Conservation (phyloP, 139 green algal species). For the Astrephomene gubernaculifera region DNA sequence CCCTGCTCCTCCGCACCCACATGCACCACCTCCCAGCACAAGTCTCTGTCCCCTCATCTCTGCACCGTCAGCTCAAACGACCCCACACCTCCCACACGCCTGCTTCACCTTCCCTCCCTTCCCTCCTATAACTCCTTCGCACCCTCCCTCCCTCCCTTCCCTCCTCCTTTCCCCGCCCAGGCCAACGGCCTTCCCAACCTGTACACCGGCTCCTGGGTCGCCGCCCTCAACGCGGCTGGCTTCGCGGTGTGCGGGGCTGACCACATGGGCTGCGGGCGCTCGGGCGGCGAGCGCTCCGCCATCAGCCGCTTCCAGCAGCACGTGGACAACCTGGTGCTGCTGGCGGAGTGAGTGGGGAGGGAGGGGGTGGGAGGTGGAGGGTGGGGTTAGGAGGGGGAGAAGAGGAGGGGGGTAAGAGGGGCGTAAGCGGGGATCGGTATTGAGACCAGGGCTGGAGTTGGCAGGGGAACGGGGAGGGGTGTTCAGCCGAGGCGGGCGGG, state of each 20-base stretch:
- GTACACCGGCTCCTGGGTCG: conserved; percentile 78
- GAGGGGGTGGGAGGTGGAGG: not conserved
- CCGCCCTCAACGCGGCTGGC: conserved; percentile 71
- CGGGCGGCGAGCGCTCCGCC: conserved; percentile 63
- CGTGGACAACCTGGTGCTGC: conserved; percentile 72
- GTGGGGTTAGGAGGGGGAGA: not conserved
- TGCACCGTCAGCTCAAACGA: no score
- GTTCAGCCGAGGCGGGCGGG: no score
- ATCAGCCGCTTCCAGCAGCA: conserved; percentile 71
- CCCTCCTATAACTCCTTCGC: not conserved
- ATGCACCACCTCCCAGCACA: no score
- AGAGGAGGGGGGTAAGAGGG: not conserved
- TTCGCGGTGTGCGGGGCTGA: conserved; percentile 76
- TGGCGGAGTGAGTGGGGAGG: conserved; percentile 38
- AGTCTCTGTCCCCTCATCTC: no score
- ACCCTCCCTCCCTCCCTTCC: not conserved
- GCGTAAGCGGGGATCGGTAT: not conserved
- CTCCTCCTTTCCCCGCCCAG: conserved; percentile 2
- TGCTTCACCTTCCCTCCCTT: no score
- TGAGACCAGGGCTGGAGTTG: no score
- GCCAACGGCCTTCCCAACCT: conserved; percentile 43
- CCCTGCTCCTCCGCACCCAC: no score
- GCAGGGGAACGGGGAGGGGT: no score
- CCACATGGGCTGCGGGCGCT: conserved; percentile 72
- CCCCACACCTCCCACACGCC: no score